Evolutionary conservation across 495 filamentous ascomycete genomes (phyloP), one percentile per base, ranked within the genome.

Genomic region (Neurospora sp.): DNA sequence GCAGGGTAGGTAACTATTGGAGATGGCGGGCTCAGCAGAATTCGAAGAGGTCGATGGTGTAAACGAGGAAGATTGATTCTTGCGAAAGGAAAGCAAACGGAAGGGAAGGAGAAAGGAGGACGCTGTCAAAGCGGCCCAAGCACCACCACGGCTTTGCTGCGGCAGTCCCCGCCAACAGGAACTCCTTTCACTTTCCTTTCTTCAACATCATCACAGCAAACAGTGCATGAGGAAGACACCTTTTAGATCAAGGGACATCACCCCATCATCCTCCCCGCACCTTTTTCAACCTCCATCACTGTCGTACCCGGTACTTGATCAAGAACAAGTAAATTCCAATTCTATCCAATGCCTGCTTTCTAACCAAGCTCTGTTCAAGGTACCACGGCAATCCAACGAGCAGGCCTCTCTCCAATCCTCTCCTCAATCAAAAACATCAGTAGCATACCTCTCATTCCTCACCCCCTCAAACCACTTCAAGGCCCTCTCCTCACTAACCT

Each of bases 381-480:
- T 35, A 35, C 31, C 31, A 4, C 31, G 31, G 31, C 31, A 35
- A 35, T 35, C 31, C 27, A 31, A 31, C 27, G 27, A 31, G 27
- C 27, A 31, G 27, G 27, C 2, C 27, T 31, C 27, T 31, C 27
- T 31, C 27, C 27, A 31, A 31, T 31, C 27, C 27, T 31, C 27
- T 31, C 27, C 27, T 74, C 79, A 87, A 73, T 87, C 87, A 83
- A 92, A 93, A 48, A 91, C 89, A 83, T 92, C 90, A 17, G 85
- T 89, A 39, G 89, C 89, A 84, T 89, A 92, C 74, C 90, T 77
- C 77, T 87, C 86, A 74, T 90, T 88, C 78, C 85, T 82, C 72
- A 91, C 73, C 12, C 78, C 78, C 71, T 89, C 84, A 79, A 89
- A 91, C 87, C 84, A 88, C 75, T 84, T 81, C 76, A 73, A 22